A percentile compares a stretch with the other conserved stretches of the same genome.
These are phyloP conservation scores for Arxiozyma heterogenica DNA, from an alignment of 1,139 yeast species.

Conservation along the genomic window DNA sequence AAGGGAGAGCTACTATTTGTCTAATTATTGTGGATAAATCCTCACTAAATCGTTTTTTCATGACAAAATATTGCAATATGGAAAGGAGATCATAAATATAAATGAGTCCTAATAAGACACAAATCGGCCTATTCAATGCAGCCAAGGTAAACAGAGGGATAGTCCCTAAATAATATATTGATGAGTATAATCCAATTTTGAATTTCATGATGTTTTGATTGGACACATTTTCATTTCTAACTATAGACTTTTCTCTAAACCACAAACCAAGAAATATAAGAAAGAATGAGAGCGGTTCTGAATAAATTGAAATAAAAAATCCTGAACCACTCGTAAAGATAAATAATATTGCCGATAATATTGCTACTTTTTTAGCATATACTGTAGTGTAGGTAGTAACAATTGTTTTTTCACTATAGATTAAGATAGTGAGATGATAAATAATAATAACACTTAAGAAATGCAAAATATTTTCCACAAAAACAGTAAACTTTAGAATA, in stretches of 20 bases:
- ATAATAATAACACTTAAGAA: constrained; percentile 41
- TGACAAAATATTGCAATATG: constrained; percentile 13
- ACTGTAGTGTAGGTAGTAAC: neutral
- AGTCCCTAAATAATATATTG: constrained; percentile 34
- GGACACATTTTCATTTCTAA: neutral
- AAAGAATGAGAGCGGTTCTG: constrained; percentile 69
- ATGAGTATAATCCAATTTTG: neutral
- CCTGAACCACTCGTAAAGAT: constrained; percentile 72
- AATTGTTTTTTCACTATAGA: constrained; percentile 27
- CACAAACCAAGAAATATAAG: constrained; percentile 52
- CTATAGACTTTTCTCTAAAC: constrained; percentile 34
- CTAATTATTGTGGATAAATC: constrained; percentile 6
- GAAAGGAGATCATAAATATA: constrained; percentile 50
- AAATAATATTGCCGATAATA: constrained; percentile 39
- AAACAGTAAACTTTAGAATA: constrained; percentile 37
- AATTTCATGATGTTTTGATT: neutral
- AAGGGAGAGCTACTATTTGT: constrained; percentile 23
- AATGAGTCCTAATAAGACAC: constrained; percentile 59
- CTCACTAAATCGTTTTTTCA: constrained; percentile 8
- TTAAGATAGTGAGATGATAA: constrained; percentile 39
- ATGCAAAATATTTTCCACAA: constrained; percentile 47
- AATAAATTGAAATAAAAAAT: constrained; percentile 64
- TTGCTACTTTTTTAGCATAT: constrained; percentile 10
- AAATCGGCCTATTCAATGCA: constrained; percentile 64
- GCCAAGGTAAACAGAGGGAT: constrained; percentile 53